Percentiles rank a stretch among this genome's conserved stretches.
Conservation (phyloP, 176 grass and related monocot species). For the Aegilops speltoides region DNA sequence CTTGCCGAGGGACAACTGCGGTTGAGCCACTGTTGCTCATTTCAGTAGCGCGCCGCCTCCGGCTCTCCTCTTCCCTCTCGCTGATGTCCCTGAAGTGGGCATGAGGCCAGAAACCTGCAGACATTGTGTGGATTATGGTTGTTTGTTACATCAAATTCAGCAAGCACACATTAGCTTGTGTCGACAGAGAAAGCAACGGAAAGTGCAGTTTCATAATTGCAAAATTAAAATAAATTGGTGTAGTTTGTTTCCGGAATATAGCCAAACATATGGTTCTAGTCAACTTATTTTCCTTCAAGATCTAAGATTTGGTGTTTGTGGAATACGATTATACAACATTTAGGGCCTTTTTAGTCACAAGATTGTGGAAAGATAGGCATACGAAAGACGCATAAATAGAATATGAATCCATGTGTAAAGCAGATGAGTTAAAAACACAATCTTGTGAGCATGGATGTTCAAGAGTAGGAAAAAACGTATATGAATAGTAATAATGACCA, state of each 20-base stretch:
- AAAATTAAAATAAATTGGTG: too few species aligned
- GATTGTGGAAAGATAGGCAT: not conserved
- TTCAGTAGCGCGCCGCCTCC: not conserved
- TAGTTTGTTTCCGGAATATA: not conserved
- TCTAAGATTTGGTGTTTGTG: not conserved
- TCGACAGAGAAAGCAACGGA: not conserved
- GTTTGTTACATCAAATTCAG: not conserved
- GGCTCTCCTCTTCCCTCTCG: conserved; percentile 5
- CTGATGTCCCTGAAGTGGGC: conserved; percentile 29
- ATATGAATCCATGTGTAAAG: not conserved
- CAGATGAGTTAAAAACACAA: not conserved
- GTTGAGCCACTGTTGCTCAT: not conserved
- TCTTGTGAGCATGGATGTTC: not conserved
- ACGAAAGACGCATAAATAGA: not conserved
- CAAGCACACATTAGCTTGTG: not conserved
- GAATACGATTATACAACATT: not conserved
- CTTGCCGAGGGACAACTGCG: not conserved
- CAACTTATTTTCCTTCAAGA: not conserved
- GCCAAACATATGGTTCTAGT: not conserved
- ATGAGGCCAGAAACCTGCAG: conserved; percentile 42
- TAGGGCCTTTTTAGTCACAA: not conserved
- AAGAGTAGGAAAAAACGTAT: not conserved
- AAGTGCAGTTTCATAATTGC: not conserved
- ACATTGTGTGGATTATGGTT: not conserved
- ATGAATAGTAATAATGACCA: not conserved